Percentiles rank a stretch among this genome's conserved stretches.
phyloP scores from a whole-genome alignment of 1,139 yeast genomes.

The Blastobotrys illinoisensis region DNA sequence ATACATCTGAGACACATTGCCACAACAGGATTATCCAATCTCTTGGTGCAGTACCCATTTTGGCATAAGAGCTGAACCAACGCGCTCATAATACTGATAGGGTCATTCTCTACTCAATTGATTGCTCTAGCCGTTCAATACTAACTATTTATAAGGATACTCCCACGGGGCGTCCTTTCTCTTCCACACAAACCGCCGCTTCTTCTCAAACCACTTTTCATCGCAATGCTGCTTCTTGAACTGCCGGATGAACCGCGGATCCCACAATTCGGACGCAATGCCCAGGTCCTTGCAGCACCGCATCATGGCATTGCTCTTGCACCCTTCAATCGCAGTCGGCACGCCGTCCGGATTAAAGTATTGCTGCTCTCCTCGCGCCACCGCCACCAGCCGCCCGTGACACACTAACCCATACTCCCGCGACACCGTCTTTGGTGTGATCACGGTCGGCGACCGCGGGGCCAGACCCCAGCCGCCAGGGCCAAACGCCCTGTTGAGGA shows the following conservation, averaged over 20 bases:
- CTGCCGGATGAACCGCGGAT: constrained; percentile 76
- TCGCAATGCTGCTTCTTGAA: constrained; percentile 77
- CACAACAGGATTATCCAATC: background rate
- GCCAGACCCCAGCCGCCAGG: constrained; percentile 99
- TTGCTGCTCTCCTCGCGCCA: constrained; percentile 94
- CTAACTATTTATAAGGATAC: constrained; percentile 64
- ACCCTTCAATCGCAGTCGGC: constrained; percentile 96
- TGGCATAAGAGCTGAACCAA: constrained; percentile 18
- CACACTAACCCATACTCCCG: constrained; percentile 87
- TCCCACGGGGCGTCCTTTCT: constrained; percentile 68
- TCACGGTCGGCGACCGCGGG: constrained; percentile 79
- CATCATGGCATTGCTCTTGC: constrained; percentile 95
- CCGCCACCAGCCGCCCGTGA: constrained; percentile 81
- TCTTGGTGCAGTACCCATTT: constrained; percentile 15
- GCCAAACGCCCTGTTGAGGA: constrained; percentile 84
- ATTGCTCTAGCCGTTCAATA: no score
- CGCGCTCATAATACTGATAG: constrained; percentile 21
- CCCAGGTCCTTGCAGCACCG: constrained; percentile 97
- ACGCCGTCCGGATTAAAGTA: constrained; percentile 82
- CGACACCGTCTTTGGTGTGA: constrained; percentile 61
- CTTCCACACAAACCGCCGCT: constrained; percentile 73
- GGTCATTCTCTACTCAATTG: no score
- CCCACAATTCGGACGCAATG: constrained; percentile 96
- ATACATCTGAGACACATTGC: constrained; percentile 19
- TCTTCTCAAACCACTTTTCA: constrained; percentile 82